These are phyloP conservation scores for Ananas comosus DNA, from an alignment of 176 grass and related monocot genomes.

Conservation along the genomic window DNA sequence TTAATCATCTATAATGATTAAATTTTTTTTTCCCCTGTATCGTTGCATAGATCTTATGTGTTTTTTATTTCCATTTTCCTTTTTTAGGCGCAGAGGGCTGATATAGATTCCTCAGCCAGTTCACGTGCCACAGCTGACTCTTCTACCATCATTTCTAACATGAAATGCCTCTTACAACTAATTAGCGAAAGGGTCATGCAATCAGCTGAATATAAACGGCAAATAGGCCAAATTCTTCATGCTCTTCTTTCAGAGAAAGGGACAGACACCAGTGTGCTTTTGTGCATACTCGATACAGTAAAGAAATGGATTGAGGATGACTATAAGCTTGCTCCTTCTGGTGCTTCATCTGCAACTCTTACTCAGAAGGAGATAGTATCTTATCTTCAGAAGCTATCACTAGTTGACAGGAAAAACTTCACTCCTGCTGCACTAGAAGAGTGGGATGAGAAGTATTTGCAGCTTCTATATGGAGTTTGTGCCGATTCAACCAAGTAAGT, in stretches of 20 bases:
- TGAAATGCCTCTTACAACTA: conserved; percentile 79
- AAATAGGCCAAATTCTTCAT: conserved; percentile 77
- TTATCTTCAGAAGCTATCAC: conserved; percentile 91
- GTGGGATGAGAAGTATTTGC: conserved; percentile 92
- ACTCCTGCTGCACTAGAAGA: conserved; percentile 56
- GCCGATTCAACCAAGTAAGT: conserved; percentile 82
- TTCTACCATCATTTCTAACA: conserved; percentile 59
- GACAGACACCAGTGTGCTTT: conserved; percentile 69
- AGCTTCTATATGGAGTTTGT: conserved; percentile 81
- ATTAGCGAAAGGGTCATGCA: conserved; percentile 85
- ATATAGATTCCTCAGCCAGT: conserved; percentile 72
- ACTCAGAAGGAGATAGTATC: conserved; percentile 73
- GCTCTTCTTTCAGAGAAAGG: conserved; percentile 73
- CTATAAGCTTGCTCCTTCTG: conserved; percentile 41
- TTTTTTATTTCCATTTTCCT: conserved; percentile 11
- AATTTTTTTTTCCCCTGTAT: too few relatives aligned
- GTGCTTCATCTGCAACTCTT: conserved; percentile 44
- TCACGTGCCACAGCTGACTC: conserved; percentile 56
- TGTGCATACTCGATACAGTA: conserved; percentile 86
- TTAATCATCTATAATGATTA: not conserved
- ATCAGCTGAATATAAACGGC: conserved; percentile 62
- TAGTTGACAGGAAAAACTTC: conserved; percentile 86
- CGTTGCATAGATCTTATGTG: not conserved
- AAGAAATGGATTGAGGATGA: conserved; percentile 94
- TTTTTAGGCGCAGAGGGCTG: conserved; percentile 76